Evolutionary conservation across 1,139 yeast species (phyloP).

Genomic region (Sugiyamaella xylanicola): DNA sequence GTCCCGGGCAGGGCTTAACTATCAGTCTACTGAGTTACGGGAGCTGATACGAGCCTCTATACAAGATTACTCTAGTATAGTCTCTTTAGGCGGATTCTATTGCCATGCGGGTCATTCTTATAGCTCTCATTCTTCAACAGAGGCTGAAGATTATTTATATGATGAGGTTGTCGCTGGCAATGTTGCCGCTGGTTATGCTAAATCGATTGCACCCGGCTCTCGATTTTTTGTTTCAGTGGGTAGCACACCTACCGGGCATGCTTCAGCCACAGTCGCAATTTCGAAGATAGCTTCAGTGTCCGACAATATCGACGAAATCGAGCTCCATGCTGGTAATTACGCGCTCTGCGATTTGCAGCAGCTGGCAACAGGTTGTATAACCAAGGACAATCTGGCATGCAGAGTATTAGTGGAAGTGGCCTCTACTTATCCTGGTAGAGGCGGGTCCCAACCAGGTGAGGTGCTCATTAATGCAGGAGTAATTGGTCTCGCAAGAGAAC

Average conservation of each 20-base stretch:
- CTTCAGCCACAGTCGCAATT: slow-evolving; percentile 45
- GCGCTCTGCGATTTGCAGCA: slow-evolving; percentile 76
- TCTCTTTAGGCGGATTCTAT: slow-evolving; percentile 61
- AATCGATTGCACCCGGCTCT: slow-evolving; percentile 37
- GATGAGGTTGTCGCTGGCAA: slow-evolving; percentile 61
- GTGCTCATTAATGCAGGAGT: slow-evolving; percentile 73
- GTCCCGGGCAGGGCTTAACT: slow-evolving; percentile 48
- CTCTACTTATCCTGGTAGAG: slow-evolving; percentile 59
- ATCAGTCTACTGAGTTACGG: slow-evolving; percentile 40
- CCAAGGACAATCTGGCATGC: slow-evolving; percentile 53
- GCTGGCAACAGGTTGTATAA: slow-evolving; percentile 62
- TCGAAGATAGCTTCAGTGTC: slow-evolving; percentile 36
- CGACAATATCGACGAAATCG: slow-evolving; percentile 46
- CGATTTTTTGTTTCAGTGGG: slow-evolving; percentile 60
- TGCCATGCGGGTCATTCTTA: slow-evolving; percentile 83
- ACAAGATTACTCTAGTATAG: slow-evolving; percentile 22
- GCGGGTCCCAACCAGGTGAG: slow-evolving; percentile 55
- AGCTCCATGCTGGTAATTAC: slow-evolving; percentile 79
- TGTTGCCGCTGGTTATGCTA: slow-evolving; percentile 51
- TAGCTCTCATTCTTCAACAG: slow-evolving; percentile 47
- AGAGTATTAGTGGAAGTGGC: slow-evolving; percentile 65
- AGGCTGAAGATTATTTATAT: slow-evolving; percentile 52
- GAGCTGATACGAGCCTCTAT: slow-evolving; percentile 36
- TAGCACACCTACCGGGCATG: slow-evolving; percentile 80
- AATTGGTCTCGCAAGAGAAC: slow-evolving; percentile 66